phyloP scores from a whole-genome alignment of 345 rosid species.

The Salix udensis region DNA sequence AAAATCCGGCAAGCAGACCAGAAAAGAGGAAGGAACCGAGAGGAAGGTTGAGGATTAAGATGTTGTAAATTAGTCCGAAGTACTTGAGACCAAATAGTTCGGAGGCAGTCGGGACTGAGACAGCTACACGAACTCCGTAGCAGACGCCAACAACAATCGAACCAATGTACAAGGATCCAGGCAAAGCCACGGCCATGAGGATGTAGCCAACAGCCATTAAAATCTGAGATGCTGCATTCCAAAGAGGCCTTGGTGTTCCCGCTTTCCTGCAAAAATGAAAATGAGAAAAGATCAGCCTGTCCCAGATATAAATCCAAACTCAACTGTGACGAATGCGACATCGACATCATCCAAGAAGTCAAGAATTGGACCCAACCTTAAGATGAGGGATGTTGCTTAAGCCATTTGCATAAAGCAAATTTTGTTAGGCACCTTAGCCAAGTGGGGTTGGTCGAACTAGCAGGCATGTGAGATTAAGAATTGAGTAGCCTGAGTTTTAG shows the following conservation, averaged over 20 bases:
- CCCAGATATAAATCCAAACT: neutral
- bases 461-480: neutral
- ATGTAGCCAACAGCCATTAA: slow-evolving; percentile 79
- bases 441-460: neutral
- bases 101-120: slow-evolving; percentile 84
- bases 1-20: slow-evolving; percentile 77
- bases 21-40: slow-evolving; percentile 93
- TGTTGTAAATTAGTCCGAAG: slow-evolving; percentile 82
- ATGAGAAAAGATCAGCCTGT: neutral
- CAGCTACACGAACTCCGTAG: slow-evolving; percentile 84
- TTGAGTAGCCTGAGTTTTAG: neutral
- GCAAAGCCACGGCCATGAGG: slow-evolving; percentile 70
- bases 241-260: slow-evolving; percentile 85
- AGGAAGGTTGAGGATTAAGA: slow-evolving; percentile 83
- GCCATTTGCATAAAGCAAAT: neutral
- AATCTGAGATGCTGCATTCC: slow-evolving; percentile 93
- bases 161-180: slow-evolving; percentile 78
- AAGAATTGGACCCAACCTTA: neutral
- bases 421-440: neutral
- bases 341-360: neutral
- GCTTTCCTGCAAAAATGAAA: slow-evolving; percentile 45
- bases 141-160: slow-evolving; percentile 82
- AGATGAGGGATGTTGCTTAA: neutral
- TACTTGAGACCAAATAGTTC: slow-evolving; percentile 92
- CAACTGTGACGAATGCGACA: neutral